Evolutionary conservation across 768 basidiomycete species (phyloP), one percentile per base, ranked within the genome.

Genomic region (Porphyrellus cyaneotinctus): DNA sequence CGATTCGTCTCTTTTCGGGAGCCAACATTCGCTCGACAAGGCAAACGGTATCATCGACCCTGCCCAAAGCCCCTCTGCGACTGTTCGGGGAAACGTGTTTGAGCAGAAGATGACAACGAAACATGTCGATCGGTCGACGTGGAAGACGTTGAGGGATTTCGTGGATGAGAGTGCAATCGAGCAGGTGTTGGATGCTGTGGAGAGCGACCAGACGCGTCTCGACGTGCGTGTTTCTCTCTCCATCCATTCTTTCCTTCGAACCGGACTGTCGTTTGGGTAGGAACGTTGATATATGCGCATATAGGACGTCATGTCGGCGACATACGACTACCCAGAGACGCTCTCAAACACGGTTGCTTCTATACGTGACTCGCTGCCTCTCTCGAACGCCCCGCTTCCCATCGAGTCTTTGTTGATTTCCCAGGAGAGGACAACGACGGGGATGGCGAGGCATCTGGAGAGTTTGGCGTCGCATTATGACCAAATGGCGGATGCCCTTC

Each of bases 61-160:
- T 50, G 57, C 51, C 11, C 58, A 60, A 56, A 70, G 60, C 51
- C 70, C 57, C 49, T 62, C 68, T 13, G 69, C 67, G 6, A 69
- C 69, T 10, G 65, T 71, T 11, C 59, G 67, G 6, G 66, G 49
- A 41, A 56, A 59, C 56, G 28, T 43, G 6, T 54, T 63, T 23
- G 59, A 61, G 22, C 58, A 43, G 47, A 62, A 64, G 28, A 56
- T 48, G 12, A 45, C 56, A 6, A 58, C 51, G 3, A 59, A 57
- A 28, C 54, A 59, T 51, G 63, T 61, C 23, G 83, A 85, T 58
- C 74, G 82, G 52, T 75, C 73, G 36, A 75, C 72, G 30, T 91
- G 90, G 90, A 92, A 90, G 75, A 88, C 86, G 0, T 64, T 92
- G 31, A 79, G 91, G 31, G 89, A 92, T 64, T 92, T 93, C 66